A percentile compares a stretch with the other conserved stretches of the same genome.
Conservation (phyloP, 495 filamentous ascomycete genomes). For the Melanomma pulvis-pyrius region DNA sequence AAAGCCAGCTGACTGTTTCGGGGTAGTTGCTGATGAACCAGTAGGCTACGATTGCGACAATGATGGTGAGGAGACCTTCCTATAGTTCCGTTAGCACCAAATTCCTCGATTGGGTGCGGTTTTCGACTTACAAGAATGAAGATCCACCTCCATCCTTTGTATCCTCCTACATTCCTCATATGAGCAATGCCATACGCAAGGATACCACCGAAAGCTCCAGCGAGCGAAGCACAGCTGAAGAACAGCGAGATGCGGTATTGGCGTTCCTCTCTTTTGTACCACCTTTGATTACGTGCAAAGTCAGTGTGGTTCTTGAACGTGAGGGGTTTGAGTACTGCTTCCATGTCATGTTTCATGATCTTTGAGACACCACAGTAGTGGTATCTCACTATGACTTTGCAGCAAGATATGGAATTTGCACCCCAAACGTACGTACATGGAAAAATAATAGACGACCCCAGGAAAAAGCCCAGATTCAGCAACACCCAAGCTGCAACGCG, state of each 20-base stretch:
- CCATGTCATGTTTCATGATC: too few species aligned
- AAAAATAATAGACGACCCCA: slow-evolving; percentile 80
- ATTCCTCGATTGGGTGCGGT: neutral
- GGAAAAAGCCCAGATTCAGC: slow-evolving; percentile 66
- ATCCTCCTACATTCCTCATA: slow-evolving; percentile 65
- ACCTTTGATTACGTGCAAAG: too few species aligned
- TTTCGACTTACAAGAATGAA: slow-evolving; percentile 75
- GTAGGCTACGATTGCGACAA: slow-evolving; percentile 64
- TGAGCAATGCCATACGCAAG: slow-evolving; percentile 66
- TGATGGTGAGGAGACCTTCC: slow-evolving; percentile 71
- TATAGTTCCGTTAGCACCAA: slow-evolving; percentile 37
- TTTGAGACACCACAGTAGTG: too few species aligned
- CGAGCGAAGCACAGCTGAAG: slow-evolving; percentile 72
- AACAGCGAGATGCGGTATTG: slow-evolving; percentile 76
- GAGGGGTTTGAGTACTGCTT: too few species aligned
- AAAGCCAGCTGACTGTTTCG: slow-evolving; percentile 67
- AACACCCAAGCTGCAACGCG: slow-evolving; percentile 16
- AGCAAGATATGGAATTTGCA: too few species aligned
- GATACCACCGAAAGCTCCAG: slow-evolving; percentile 79
- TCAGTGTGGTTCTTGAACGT: too few species aligned
- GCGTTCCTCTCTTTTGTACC: slow-evolving; percentile 74
- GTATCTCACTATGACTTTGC: too few species aligned
- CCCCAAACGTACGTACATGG: too few species aligned
- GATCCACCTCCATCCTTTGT: slow-evolving; percentile 81
- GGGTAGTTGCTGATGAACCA: slow-evolving; percentile 77